Evolutionary conservation across 148 eudicot species (phyloP).

Genomic region (Fallopia convolvulus): DNA sequence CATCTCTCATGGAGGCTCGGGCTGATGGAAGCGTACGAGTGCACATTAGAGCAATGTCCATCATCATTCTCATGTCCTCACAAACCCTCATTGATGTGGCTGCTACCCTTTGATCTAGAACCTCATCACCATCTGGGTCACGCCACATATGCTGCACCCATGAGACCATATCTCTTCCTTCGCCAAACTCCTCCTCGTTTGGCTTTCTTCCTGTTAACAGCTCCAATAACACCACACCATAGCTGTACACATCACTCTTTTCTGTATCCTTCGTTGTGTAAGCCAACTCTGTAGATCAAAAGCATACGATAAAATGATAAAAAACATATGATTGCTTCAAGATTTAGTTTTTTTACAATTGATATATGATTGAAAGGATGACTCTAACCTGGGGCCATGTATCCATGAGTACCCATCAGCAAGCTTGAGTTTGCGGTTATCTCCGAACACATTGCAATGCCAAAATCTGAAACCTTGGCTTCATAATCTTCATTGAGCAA

Average conservation of each 20-base stretch:
- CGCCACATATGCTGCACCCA: slow-evolving; percentile 27
- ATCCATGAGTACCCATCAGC: slow-evolving; percentile 90
- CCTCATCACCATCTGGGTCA: slow-evolving; percentile 19
- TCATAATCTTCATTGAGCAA: slow-evolving; percentile 64
- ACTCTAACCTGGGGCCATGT: slow-evolving; percentile 48
- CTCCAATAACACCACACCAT: slow-evolving; percentile 84
- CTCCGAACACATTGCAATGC: background rate
- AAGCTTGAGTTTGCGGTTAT: slow-evolving; percentile 28
- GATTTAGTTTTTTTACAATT: background rate
- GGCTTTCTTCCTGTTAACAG: slow-evolving; percentile 66
- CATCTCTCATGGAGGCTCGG: slow-evolving; percentile 74
- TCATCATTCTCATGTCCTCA: slow-evolving; percentile 24
- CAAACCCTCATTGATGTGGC: background rate
- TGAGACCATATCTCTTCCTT: slow-evolving; percentile 66
- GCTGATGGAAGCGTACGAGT: slow-evolving; percentile 62
- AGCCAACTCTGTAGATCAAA: slow-evolving; percentile 51
- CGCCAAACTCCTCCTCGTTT: slow-evolving; percentile 60
- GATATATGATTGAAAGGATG: no score
- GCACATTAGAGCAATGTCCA: slow-evolving; percentile 57
- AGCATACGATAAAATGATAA: background rate
- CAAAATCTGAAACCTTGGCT: slow-evolving; percentile 61
- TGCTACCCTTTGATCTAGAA: slow-evolving; percentile 35
- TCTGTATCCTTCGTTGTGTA: slow-evolving; percentile 56
- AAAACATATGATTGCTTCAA: no score
- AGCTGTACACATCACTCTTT: slow-evolving; percentile 79